phyloP scores from a whole-genome alignment of 1,139 yeast species.

The Komagataea norvegica region DNA sequence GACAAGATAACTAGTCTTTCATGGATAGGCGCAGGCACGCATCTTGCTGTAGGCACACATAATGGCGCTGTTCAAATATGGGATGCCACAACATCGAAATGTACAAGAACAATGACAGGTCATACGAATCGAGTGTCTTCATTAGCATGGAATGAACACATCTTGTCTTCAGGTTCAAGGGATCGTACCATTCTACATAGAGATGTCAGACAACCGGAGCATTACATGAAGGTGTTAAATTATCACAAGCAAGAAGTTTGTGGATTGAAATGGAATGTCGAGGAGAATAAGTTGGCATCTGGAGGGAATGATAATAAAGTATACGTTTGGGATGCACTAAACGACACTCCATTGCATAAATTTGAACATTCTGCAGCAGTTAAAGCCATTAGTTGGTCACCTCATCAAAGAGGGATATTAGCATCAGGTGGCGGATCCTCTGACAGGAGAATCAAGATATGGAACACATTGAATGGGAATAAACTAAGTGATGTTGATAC shows the following conservation, averaged over 20 bases:
- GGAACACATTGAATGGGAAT: conserved; percentile 85
- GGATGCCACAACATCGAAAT: conserved; percentile 85
- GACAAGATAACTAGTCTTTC: conserved; percentile 78
- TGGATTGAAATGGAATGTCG: conserved; percentile 91
- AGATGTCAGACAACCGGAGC: conserved; percentile 86
- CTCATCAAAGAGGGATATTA: conserved; percentile 87
- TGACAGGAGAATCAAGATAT: conserved; percentile 82
- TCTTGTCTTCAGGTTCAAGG: conserved; percentile 80
- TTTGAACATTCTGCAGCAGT: conserved; percentile 95
- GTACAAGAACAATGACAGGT: conserved; percentile 89
- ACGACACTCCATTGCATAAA: conserved; percentile 63
- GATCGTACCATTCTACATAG: conserved; percentile 83
- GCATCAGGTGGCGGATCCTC: conserved; percentile 99
- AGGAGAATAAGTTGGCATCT: conserved; percentile 80
- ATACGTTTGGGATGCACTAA: conserved; percentile 82
- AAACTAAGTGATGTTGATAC: conserved; percentile 78
- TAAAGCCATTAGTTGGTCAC: conserved; percentile 96
- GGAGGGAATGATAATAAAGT: conserved; percentile 93
- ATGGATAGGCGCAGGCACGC: conserved; percentile 95
- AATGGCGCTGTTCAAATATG: conserved; percentile 89
- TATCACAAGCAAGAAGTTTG: conserved; percentile 93
- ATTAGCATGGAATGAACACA: conserved; percentile 91
- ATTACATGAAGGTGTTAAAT: conserved; percentile 65
- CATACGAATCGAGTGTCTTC: conserved; percentile 83
- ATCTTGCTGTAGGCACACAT: conserved; percentile 86